These are phyloP conservation scores for Penicillium canescens DNA, from an alignment of 495 filamentous ascomycete genomes.

Conservation along the genomic window DNA sequence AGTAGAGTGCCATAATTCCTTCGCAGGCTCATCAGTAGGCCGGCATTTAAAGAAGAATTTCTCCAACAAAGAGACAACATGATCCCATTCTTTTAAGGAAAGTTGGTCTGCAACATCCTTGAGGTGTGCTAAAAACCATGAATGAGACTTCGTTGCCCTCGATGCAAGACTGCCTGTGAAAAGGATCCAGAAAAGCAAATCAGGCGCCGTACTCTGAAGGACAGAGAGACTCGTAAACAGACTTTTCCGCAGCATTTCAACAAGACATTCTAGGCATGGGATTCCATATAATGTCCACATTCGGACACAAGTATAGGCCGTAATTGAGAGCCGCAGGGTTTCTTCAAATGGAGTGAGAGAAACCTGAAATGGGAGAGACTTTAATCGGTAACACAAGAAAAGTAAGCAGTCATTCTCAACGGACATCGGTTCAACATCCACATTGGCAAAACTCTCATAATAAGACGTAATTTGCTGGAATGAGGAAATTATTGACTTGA, in stretches of 20 bases:
- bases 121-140: conserved; percentile 13
- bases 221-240: conserved; percentile 4
- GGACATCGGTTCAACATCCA: conserved; percentile 2
- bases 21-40: conserved; percentile 9
- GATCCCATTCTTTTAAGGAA: conserved; percentile 8
- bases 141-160: neutral
- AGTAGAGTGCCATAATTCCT: conserved; percentile 10
- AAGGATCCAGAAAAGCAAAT: conserved; percentile 14
- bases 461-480: conserved; percentile 8
- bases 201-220: conserved; percentile 6
- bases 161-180: conserved; percentile 13
- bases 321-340: conserved; percentile 14
- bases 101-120: conserved; percentile 7
- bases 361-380: conserved; percentile 6
- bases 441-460: conserved; percentile 11
- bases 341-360: conserved; percentile 12
- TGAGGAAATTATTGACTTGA: conserved; percentile 8
- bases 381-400: conserved; percentile 11
- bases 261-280: conserved; percentile 6
- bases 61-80: conserved; percentile 10
- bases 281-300: conserved; percentile 16
- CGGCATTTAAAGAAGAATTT: conserved; percentile 17
- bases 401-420: conserved; percentile 19
- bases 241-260: conserved; percentile 7
- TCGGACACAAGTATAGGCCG: conserved; percentile 11